Percentiles rank a stretch among this genome's conserved stretches.
Conservation (phyloP, 2,329 filamentous ascomycete genomes). For the Cladophialophora immunda region DNA sequence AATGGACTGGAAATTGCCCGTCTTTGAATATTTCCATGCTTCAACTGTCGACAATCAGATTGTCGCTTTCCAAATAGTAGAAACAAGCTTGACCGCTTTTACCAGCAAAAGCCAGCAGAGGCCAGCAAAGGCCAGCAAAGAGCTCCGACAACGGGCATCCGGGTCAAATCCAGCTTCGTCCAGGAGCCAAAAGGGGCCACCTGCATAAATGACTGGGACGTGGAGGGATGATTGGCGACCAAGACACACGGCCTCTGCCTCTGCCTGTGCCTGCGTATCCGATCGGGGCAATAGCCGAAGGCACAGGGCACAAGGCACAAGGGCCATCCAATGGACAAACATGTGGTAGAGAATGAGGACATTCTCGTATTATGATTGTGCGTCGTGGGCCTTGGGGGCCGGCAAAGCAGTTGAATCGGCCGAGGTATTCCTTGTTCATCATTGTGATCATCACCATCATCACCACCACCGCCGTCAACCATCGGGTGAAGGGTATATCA, state of each 20-base stretch:
- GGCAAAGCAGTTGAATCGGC: neutral
- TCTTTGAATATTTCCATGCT: neutral
- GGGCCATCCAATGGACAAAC: neutral
- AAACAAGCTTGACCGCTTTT: constrained; percentile 10
- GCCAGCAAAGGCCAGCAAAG: constrained; percentile 2
- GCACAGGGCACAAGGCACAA: neutral
- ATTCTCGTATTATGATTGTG: neutral
- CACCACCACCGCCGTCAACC: too few relatives aligned
- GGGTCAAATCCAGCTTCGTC: neutral
- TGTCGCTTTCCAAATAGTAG: neutral
- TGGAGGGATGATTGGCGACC: constrained; percentile 21
- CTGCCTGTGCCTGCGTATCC: too few relatives aligned
- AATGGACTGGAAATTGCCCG: too few relatives aligned
- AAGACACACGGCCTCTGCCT: neutral
- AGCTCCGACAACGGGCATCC: neutral
- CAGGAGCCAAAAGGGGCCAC: constrained; percentile 8
- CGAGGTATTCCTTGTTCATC: constrained; percentile 5
- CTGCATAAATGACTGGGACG: constrained; percentile 5
- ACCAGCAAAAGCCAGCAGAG: neutral
- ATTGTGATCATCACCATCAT: neutral
- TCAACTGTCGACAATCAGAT: neutral
- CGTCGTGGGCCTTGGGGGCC: neutral
- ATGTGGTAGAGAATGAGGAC: too few relatives aligned
- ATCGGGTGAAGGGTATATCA: too few relatives aligned
- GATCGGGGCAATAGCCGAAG: constrained; percentile 16